phyloP scores from a whole-genome alignment of 1,284 basidiomycete species.

The Pterula multifida region DNA sequence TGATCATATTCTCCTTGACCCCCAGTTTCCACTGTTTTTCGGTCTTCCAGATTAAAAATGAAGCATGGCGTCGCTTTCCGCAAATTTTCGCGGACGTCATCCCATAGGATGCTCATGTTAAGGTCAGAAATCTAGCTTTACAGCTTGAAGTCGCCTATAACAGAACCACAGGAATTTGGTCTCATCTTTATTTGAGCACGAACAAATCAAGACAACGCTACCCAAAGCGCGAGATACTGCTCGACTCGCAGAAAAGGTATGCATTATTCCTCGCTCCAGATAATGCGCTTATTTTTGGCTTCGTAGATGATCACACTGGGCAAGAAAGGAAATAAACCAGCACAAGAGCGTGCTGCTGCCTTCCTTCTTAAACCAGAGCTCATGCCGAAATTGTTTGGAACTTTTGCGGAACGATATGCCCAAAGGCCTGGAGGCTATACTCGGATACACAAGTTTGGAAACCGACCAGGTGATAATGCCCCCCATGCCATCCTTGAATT shows the following conservation, averaged over 20 bases:
- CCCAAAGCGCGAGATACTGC: constrained; percentile 93
- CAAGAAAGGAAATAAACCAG: constrained; percentile 63
- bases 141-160: constrained; percentile 1
- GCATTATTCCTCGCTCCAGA: background rate
- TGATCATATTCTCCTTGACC: background rate
- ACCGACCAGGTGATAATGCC: constrained; percentile 87
- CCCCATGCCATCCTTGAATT: constrained; percentile 87
- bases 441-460: constrained; percentile 83
- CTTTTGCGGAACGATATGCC: constrained; percentile 75
- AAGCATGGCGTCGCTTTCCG: constrained; percentile 87
- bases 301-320: constrained; percentile 78
- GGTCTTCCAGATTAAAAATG: constrained; percentile 45
- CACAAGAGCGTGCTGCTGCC: constrained; percentile 53
- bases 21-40: background rate
- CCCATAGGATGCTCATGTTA: constrained; percentile 80
- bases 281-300: constrained; percentile 8
- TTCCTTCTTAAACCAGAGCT: constrained; percentile 67
- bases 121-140: constrained; percentile 36
- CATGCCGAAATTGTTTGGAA: constrained; percentile 73
- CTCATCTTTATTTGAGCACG: constrained; percentile 89
- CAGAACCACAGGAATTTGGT: constrained; percentile 70
- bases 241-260: constrained; percentile 86
- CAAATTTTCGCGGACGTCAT: constrained; percentile 79
- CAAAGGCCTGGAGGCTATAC: constrained; percentile 90
- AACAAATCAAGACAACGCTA: constrained; percentile 92